These are phyloP conservation scores for Gardenia jasminoides DNA, from an alignment of 257 asterid genomes.

Conservation along the genomic window DNA sequence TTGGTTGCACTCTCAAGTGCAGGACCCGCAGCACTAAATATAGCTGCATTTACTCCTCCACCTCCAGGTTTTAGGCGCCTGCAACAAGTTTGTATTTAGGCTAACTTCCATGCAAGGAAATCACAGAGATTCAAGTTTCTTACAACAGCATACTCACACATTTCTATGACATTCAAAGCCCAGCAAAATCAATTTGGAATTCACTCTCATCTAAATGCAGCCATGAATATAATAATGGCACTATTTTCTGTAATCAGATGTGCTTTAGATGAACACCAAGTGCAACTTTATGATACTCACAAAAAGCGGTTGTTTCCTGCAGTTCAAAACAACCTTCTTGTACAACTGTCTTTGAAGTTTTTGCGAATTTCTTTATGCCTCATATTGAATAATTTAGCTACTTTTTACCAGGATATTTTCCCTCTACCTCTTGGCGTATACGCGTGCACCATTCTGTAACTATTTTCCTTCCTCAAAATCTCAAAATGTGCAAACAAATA, in stretches of 20 bases:
- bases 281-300: not conserved
- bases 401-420: not conserved
- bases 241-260: not conserved
- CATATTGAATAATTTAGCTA: too few relatives aligned
- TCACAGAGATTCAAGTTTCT: conserved; percentile 14
- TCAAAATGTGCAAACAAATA: not conserved
- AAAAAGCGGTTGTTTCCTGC: too few relatives aligned
- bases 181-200: not conserved
- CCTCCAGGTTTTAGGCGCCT: conserved; percentile 92
- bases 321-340: not conserved
- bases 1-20: conserved; percentile 75
- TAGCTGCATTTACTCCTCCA: conserved; percentile 95
- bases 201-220: not conserved
- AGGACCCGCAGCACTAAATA: conserved; percentile 76
- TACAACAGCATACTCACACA: not conserved
- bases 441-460: not conserved
- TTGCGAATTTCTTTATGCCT: not conserved
- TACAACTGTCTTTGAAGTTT: not conserved
- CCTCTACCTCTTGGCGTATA: not conserved
- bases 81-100: conserved; percentile 41
- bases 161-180: not conserved
- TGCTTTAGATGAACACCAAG: not conserved
- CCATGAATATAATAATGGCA: not conserved
- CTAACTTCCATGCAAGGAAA: conserved; percentile 25
- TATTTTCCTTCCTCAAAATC: not conserved